These are phyloP conservation scores for Spongiforma sp. DNA, from an alignment of 1,284 basidiomycete species.

Conservation along the genomic window DNA sequence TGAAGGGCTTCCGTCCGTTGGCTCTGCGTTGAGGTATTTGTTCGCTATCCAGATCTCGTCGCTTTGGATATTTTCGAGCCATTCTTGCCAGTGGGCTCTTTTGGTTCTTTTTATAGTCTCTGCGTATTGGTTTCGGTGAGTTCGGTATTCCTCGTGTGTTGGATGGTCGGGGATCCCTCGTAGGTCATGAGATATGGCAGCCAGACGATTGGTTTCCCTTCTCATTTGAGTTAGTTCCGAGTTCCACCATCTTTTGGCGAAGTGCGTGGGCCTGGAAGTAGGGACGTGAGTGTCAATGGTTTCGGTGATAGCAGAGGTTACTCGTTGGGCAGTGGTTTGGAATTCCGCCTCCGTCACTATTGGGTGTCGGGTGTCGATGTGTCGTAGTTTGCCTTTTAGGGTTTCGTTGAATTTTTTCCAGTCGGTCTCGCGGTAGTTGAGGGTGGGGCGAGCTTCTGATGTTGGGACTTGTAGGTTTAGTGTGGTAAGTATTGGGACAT, in stretches of 20 bases:
- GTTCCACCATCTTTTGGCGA: slow-evolving; percentile 1
- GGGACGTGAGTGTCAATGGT: slow-evolving; percentile 22
- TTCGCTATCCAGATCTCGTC: slow-evolving; percentile 1
- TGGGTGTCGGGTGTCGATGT: background rate
- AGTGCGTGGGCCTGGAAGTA: slow-evolving; percentile 16
- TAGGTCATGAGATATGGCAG: background rate
- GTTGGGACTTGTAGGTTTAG: background rate
- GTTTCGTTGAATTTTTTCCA: slow-evolving; percentile 1
- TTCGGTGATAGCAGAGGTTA: background rate
- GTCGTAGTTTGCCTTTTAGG: background rate
- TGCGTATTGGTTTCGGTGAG: background rate
- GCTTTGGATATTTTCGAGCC: background rate
- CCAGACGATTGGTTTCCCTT: slow-evolving; percentile 13
- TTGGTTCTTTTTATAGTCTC: background rate
- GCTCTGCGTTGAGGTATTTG: background rate
- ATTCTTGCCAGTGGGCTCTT: background rate
- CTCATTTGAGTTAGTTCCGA: slow-evolving; percentile 30
- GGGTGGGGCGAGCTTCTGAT: background rate
- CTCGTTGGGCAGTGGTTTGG: background rate
- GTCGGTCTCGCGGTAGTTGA: background rate
- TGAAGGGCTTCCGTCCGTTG: background rate
- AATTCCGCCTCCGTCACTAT: slow-evolving; percentile 16
- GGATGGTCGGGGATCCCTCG: background rate
- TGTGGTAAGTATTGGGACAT: slow-evolving; percentile 4
- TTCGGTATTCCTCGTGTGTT: background rate